Evolutionary conservation across 257 asterid genomes (phyloP), one percentile per base, ranked within the genome.

Genomic region (Penstemon barbatus): DNA sequence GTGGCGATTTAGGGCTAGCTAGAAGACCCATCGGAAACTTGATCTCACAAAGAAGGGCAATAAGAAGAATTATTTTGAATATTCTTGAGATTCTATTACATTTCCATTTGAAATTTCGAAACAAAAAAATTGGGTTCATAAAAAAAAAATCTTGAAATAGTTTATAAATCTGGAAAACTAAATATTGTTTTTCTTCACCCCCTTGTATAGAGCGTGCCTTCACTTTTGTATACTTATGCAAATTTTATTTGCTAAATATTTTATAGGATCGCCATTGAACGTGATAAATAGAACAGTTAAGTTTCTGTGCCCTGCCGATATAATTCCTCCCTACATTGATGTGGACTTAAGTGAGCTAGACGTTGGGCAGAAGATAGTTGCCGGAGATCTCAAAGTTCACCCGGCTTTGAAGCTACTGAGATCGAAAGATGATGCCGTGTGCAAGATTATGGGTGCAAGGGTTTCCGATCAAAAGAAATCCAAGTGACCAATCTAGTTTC

Each of bases 271-370:
- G 12, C 73, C 83, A 66, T 74, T 94, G 79, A 89, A 89, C 81
- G 72, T 89, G 63, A 89, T 91, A 69, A 85, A 89, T 81, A 91
- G 97, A 83, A 89, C 96, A 0, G 95, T 86, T 4, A 86, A 85
- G 70, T 91, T 65, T 74, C 79, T 89, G 4, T 94, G 99, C 53
- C 99, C 99, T 4, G 90, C 98, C 0, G 99, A 91, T 75, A 69
- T 91, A 13, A 71, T 94, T 62, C 99, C 99, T 36, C 97, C 98
- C 0, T 91, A 71, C 70, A 94, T 91, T 18, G 98, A 94, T 3
- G 94, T 94, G 42, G 97, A 94, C 77, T 69, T 94, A 71, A 91
- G 98, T 41, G 96, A 87, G 74, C 79, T 89, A 74, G 99, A 94
- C 48, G 95, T 87, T 3, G 93, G 96, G 55, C 88, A 89, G 78